Evolutionary conservation across 441 rosid species (phyloP), one percentile per base, ranked within the genome.

Genomic region (Euphorbia corollata): DNA sequence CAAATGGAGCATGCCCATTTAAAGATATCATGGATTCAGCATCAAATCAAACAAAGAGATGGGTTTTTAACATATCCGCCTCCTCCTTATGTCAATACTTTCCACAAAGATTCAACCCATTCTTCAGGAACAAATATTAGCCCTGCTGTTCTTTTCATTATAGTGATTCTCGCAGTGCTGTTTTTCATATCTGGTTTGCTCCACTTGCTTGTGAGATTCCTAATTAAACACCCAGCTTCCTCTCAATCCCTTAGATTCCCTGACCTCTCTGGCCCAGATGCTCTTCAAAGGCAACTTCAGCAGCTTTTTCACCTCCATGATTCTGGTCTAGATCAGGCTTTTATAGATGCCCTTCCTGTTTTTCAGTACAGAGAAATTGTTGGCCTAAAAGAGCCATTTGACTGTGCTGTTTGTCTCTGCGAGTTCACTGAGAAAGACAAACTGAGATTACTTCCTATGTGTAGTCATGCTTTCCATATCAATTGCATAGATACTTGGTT

Each of bases 181-280:
- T 84, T 92, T 79, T 88, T 92, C 79, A 74, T 90, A 59, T 85
- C 84, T 6, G 96, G 93, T 70, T 81, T 92, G 43, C 86, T 92
- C 69, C 98, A 92, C 70, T 79, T 92, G 71, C 82, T 92, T 60
- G 79, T 88, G 65, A 88, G 91, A 79, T 90, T 80, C 78, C 84
- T 92, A 63, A 83, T 87, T 19, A 92, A 85, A 76, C 90, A 83
- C 56, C 96, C 98, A 20, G 74, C 94, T 75, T 67, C 88, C 16
- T 75, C 84, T 38, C 76, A 79, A 39, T 78, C 84, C 65, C 77
- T 74, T 36, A 69, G 87, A 64, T 69, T 65, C 71, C 79, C 78
- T 55, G 74, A 72, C 64, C 63, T 88, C 9, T 76, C 78, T 23
- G 75, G 74, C 30, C 56, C 89, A 23, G 83, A 75, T 47, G 78